Base-by-base conservation (phyloP, 2,329 filamentous ascomycete genomes). In the Cordyceps cicadae region DNA sequence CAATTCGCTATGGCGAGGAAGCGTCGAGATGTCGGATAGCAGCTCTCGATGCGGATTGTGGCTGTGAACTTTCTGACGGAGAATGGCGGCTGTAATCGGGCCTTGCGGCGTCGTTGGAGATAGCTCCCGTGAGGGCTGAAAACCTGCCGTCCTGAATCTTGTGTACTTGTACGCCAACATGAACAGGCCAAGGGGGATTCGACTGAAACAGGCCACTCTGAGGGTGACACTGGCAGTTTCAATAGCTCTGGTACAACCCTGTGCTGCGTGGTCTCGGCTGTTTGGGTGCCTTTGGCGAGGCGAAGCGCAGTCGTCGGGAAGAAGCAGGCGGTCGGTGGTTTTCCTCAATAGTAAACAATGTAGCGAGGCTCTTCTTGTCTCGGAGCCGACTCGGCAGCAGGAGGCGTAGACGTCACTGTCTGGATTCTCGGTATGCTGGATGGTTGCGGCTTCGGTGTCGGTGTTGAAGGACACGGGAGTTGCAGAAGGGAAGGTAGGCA, bases 221-320 rank as follows among this genome's bases (percentile, higher is more conserved):
- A 8, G 49, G 58, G 51, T 54, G 12, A 45, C 49, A 60, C 58
- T 41, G 39, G 46, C 21, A 34, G 32, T 58, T 59, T 53, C 57
- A 54, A 59, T 59, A 53, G 48, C 39, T 48, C 29, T 54, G 21
- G 57, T 59, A 39, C 8, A 34, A 59, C 57, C 53, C n/a, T 41
- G 58, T 60, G 43, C 17, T 60, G 51, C 58, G 51, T 54, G n/a
- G 19, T 54, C 39, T 60, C 58, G 58, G 50, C 43, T 60, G 58
- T 54, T 50, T 43, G 29, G 24, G 48, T 60, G 43, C 32, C 51
- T 60, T 60, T 51, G 58, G 51, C 34, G 45, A 54, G 50, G 41
- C 41, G 43, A 34, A 54, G 51, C 50, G 32, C 41, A 32, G 6
- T n/a, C 34, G 3, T 21, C 6, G 17, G 41, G 34, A 54, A 21